phyloP scores from a whole-genome alignment of 2,329 filamentous ascomycete genomes.

The Aspergillus costaricaensis region DNA sequence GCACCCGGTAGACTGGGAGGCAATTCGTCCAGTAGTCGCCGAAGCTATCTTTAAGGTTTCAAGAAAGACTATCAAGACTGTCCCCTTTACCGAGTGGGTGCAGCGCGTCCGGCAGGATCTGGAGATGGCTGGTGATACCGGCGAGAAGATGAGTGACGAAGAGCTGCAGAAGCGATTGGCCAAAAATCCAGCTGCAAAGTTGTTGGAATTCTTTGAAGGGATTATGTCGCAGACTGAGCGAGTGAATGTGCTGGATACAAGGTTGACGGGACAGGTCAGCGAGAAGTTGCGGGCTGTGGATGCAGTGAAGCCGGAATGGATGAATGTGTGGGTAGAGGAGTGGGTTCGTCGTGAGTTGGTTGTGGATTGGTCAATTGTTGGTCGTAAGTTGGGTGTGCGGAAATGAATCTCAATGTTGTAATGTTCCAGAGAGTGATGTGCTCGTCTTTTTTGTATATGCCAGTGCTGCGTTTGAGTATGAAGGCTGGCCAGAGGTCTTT shows the following conservation, averaged over 20 bases:
- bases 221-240: constrained; percentile 9
- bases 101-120: constrained; percentile 14
- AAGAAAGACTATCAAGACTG: neutral
- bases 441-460: too few species aligned
- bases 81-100: constrained; percentile 21
- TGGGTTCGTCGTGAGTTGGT: constrained; percentile 24
- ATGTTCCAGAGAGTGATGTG: too few species aligned
- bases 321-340: constrained; percentile 39
- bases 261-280: constrained; percentile 22
- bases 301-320: constrained; percentile 34
- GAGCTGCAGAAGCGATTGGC: constrained; percentile 16
- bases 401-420: too few species aligned
- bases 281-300: constrained; percentile 27
- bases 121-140: constrained; percentile 3
- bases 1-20: constrained; percentile 16
- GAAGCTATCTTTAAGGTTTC: neutral
- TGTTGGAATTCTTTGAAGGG: constrained; percentile 34
- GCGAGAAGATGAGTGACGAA: neutral
- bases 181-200: constrained; percentile 33
- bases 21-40: constrained; percentile 4
- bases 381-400: too few species aligned
- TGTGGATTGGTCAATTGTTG: too few species aligned
- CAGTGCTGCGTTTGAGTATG: too few species aligned
- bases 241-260: constrained; percentile 21
- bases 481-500: too few species aligned